Base-by-base conservation (phyloP, 768 basidiomycete genomes). In the Galerina marginata region DNA sequence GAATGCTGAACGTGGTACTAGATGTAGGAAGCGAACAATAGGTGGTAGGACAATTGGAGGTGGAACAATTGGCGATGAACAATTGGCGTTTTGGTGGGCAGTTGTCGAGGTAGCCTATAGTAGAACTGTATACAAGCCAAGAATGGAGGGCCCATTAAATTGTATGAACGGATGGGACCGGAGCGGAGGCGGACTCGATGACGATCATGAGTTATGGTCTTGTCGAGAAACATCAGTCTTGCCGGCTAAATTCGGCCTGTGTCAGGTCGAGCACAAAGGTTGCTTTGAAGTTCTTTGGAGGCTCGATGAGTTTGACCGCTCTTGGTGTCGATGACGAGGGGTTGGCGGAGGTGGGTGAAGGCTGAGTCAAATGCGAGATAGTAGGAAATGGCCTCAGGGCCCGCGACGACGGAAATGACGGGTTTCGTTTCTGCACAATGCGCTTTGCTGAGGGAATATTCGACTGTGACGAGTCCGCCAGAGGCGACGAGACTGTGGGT, bases 181-280 rank as follows among this genome's bases (percentile, higher is more conserved):
- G 43, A 43, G 20, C 46, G 33, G 20, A 39, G 45, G 51, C 36
- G 54, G 40, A 47, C 39, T 38, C 33, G 39, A 42, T 38, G 54
- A 26, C 43, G 58, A 26, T 37, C 59, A 56, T 37, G 58, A 52
- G 29, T 33, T 56, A 49, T 4, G 59, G 25, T 20, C 33, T 42
- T 43, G 54, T 54, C 6, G 39, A 36, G 6, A 40, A 39, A 56
- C 49, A 45, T 63, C 78, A 47, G 44, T 77, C 78, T 74, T 87
- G 88, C 68, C 91, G 80, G 73, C 90, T 84, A 72, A 95, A 82
- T 72, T 95, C 92, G 7, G 86, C 91, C 71, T 92, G 92, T 0
- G 92, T 93, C 58, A 95, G 81, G 74, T 93, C 83, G 54, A 95
- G 85, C 61, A 89, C 79, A 67, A 93, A 94, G 40, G 84, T 85